These are phyloP conservation scores for Knoxdaviesia capensis DNA, from an alignment of 2,329 filamentous ascomycete genomes.

Conservation along the genomic window DNA sequence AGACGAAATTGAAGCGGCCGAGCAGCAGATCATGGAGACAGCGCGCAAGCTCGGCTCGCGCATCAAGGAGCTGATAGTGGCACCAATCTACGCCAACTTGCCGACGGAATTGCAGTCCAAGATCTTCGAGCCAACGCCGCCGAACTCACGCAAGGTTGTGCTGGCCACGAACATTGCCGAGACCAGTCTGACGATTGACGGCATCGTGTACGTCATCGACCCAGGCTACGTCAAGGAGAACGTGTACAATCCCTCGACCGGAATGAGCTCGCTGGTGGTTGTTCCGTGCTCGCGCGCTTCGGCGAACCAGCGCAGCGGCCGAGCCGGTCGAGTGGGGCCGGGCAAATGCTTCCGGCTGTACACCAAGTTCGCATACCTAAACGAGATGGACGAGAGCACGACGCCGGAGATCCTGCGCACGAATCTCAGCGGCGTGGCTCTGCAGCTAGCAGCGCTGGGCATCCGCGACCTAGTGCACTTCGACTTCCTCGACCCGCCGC, in stretches of 20 bases:
- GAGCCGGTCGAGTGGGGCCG: conserved; percentile 77
- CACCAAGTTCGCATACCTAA: conserved; percentile 84
- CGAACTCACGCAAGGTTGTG: conserved; percentile 72
- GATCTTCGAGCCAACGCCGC: conserved; percentile 85
- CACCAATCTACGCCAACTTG: conserved; percentile 85
- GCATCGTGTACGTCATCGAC: conserved; percentile 90
- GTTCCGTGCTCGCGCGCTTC: conserved; percentile 82
- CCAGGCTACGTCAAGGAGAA: conserved; percentile 93
- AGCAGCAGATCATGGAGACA: conserved; percentile 69
- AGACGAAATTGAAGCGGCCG: conserved; percentile 83
- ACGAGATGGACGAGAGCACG: conserved; percentile 82
- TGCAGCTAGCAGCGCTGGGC: conserved; percentile 73
- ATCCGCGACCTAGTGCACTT: conserved; percentile 89
- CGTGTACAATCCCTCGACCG: conserved; percentile 73
- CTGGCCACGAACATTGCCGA: conserved; percentile 95
- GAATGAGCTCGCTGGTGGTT: conserved; percentile 81
- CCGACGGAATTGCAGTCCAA: conserved; percentile 79
- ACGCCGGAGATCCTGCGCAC: conserved; percentile 86
- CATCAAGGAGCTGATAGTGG: conserved; percentile 71
- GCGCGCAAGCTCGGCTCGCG: conserved; percentile 69
- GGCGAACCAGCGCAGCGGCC: conserved; percentile 79
- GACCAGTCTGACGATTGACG: conserved; percentile 86
- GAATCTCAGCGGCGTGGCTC: conserved; percentile 65
- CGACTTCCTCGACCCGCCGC: conserved; percentile 88
- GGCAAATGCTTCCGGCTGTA: conserved; percentile 90